Evolutionary conservation across 805 yeast species (phyloP).

Genomic region (Clavispora carvajalis): DNA sequence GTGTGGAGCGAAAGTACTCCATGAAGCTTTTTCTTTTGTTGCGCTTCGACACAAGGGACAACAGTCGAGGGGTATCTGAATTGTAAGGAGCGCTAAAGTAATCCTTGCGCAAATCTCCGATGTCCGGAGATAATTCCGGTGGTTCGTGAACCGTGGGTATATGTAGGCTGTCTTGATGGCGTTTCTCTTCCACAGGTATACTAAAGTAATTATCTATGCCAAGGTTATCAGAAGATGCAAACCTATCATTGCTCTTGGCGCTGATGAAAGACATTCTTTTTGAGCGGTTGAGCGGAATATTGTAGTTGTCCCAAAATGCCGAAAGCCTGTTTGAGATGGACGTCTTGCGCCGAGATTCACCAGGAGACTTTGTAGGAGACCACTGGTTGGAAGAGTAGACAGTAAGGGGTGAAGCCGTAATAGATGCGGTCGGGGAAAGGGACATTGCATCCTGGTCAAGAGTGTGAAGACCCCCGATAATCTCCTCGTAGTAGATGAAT

Average conservation of each 20-base stretch:
- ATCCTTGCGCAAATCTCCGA: not conserved
- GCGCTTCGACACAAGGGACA: not conserved
- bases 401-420: constrained; percentile 12
- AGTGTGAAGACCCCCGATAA: constrained; percentile 9
- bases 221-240: not conserved
- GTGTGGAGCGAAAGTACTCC: constrained; percentile 1
- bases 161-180: not conserved
- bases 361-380: constrained; percentile 3
- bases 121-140: not conserved
- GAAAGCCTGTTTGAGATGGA: constrained; percentile 16
- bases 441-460: constrained; percentile 6
- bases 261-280: constrained; percentile 13
- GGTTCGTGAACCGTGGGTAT: not conserved
- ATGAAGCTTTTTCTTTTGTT: constrained; percentile 6
- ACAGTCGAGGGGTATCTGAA: not conserved
- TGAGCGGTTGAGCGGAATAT: constrained; percentile 14
- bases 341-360: constrained; percentile 9
- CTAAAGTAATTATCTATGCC: not conserved
- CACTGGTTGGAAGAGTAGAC: constrained; percentile 11
- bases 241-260: not conserved
- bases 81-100: not conserved
- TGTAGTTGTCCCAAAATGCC: constrained; percentile 16
- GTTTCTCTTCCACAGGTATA: not conserved
- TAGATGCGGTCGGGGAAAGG: constrained; percentile 7
- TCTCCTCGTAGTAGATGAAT: constrained; percentile 5